phyloP scores from a whole-genome alignment of 257 asterid species.

The Henckelia pumila region DNA sequence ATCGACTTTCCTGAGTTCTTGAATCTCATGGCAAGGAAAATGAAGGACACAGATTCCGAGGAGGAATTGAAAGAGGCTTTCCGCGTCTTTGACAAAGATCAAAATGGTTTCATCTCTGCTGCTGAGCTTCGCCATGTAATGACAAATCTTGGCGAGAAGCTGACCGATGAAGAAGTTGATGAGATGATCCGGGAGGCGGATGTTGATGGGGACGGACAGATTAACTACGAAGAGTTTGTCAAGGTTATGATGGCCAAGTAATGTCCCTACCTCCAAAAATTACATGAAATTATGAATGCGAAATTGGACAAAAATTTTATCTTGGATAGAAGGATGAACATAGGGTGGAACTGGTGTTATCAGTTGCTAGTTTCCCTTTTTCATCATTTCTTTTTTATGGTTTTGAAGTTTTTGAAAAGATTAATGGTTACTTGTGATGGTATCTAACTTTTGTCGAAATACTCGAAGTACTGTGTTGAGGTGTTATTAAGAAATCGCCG shows the following conservation, averaged over 20 bases:
- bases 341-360: conserved; percentile 1
- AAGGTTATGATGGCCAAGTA: conserved; percentile 70
- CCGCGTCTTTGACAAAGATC: conserved; percentile 67
- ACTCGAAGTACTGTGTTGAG: not conserved
- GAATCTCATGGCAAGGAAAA: conserved; percentile 64
- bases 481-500: not conserved
- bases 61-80: conserved; percentile 65
- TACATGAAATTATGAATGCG: conserved; percentile 18
- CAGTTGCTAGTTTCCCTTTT: not conserved
- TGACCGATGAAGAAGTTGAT: conserved; percentile 59
- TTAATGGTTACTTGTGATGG: not conserved
- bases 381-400: not conserved
- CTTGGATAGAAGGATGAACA: conserved; percentile 20
- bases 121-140: conserved; percentile 67
- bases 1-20: conserved; percentile 59
- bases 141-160: conserved; percentile 67
- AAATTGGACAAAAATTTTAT: conserved; percentile 10
- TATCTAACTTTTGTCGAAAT: not conserved
- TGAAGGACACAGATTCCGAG: conserved; percentile 68
- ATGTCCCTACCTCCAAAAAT: conserved; percentile 25
- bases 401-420: not conserved
- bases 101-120: conserved; percentile 61
- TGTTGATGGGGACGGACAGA: conserved; percentile 63
- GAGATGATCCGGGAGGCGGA: conserved; percentile 69
- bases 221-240: conserved; percentile 59